These are phyloP conservation scores for Buxus sempervirens DNA, from an alignment of 164 flowering plant species.

Conservation along the genomic window DNA sequence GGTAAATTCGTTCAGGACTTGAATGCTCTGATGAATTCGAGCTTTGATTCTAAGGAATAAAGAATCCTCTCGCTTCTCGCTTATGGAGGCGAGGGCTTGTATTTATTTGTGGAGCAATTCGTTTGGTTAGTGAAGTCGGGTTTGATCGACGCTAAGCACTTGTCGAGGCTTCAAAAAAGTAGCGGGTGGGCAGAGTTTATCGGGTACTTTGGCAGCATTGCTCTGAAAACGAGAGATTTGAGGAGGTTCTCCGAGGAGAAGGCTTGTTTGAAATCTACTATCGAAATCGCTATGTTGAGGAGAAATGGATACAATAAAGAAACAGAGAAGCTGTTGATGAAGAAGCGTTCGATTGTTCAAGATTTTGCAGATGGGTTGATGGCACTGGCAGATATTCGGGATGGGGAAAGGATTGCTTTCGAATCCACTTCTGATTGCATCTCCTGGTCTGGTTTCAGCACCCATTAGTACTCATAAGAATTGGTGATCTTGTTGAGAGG, in stretches of 20 bases:
- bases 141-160: conserved; percentile 44
- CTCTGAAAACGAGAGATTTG: conserved; percentile 64
- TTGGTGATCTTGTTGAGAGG: conserved; percentile 77
- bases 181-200: conserved; percentile 87
- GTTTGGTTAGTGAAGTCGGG: conserved; percentile 85
- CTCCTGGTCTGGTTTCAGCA: conserved; percentile 81
- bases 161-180: conserved; percentile 38
- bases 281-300: conserved; percentile 32
- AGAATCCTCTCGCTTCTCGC: conserved; percentile 49
- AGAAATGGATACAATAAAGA: conserved; percentile 36
- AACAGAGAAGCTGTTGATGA: conserved; percentile 56
- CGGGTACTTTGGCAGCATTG: conserved; percentile 74
- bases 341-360: conserved; percentile 71
- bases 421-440: conserved; percentile 57
- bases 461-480: conserved; percentile 92
- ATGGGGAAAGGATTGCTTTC: conserved; percentile 63
- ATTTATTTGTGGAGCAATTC: conserved; percentile 82
- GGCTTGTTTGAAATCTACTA: conserved; percentile 33
- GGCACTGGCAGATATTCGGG: conserved; percentile 75
- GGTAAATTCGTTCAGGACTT: conserved; percentile 92
- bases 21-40: conserved; percentile 50
- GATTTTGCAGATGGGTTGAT: conserved; percentile 81
- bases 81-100: conserved; percentile 85
- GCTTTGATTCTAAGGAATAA: conserved; percentile 26
- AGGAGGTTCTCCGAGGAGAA: conserved; percentile 43